These are phyloP conservation scores for Alternaria sp. DNA, from an alignment of 2,329 filamentous ascomycete species.

Conservation along the genomic window DNA sequence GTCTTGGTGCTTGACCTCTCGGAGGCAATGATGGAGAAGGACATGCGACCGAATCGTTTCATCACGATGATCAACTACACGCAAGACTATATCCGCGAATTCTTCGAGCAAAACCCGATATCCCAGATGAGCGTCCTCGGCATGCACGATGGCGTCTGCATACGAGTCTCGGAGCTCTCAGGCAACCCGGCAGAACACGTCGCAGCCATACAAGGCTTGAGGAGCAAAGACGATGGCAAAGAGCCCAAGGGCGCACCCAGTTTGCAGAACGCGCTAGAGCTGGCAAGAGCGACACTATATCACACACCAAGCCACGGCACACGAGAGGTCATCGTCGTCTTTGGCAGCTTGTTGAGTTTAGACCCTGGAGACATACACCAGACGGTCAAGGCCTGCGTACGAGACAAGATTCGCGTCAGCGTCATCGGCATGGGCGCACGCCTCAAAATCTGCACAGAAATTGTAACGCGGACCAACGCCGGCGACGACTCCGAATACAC, in stretches of 20 bases:
- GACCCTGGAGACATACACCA: slow-evolving; percentile 96
- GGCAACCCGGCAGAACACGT: slow-evolving; percentile 92
- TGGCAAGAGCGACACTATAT: slow-evolving; percentile 90
- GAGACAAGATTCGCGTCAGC: slow-evolving; percentile 83
- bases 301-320: slow-evolving; percentile 94
- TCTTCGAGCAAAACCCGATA: slow-evolving; percentile 98
- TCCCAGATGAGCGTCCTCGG: slow-evolving; percentile 91
- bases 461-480: slow-evolving; percentile 85
- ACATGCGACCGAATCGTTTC: slow-evolving; percentile 86
- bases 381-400: slow-evolving; percentile 78
- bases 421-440: slow-evolving; percentile 91
- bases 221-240: slow-evolving; percentile 66
- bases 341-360: slow-evolving; percentile 85
- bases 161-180: slow-evolving; percentile 85
- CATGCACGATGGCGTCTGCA: slow-evolving; percentile 89
- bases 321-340: slow-evolving; percentile 88
- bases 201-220: slow-evolving; percentile 72
- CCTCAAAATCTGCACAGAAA: slow-evolving; percentile 88
- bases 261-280: slow-evolving; percentile 93
- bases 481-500: slow-evolving; percentile 79
- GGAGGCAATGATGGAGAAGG: slow-evolving; percentile 93
- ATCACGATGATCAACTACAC: slow-evolving; percentile 82
- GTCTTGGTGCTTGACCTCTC: slow-evolving; percentile 91
- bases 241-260: slow-evolving; percentile 59
- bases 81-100: slow-evolving; percentile 87